Percentiles rank a stretch among this genome's conserved stretches.
Evolutionary conservation across 2,329 filamentous ascomycete species (phyloP).

Genomic region (Penicillium sumatraense): DNA sequence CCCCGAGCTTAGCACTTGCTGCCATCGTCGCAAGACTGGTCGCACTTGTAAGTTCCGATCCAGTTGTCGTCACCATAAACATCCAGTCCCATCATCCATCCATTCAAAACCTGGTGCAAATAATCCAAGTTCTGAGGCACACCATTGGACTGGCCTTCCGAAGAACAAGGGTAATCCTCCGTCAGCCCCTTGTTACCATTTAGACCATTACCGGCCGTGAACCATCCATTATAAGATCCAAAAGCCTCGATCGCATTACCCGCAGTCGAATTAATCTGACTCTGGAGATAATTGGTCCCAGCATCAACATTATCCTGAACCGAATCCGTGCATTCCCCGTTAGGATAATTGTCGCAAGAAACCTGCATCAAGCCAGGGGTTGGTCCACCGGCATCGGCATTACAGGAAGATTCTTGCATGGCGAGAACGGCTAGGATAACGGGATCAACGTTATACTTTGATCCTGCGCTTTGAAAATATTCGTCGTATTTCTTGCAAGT

Average conservation of each 20-base stretch:
- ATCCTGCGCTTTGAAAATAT: conserved; percentile 37
- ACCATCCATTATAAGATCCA: conserved; percentile 45
- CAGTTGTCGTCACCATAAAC: conserved; percentile 35
- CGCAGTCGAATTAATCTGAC: conserved; percentile 26
- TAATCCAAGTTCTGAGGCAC: conserved; percentile 43
- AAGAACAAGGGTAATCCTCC: conserved; percentile 30
- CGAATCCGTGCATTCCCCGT: conserved; percentile 37
- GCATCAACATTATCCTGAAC: conserved; percentile 43
- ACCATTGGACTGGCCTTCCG: conserved; percentile 34
- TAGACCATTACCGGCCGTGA: conserved; percentile 33
- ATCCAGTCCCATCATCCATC: conserved; percentile 43
- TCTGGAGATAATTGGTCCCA: conserved; percentile 36
- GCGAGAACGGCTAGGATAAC: conserved; percentile 42
- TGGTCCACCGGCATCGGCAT: conserved; percentile 37
- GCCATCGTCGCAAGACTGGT: conserved; percentile 20
- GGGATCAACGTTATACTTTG: conserved; percentile 38
- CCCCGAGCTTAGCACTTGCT: conserved; percentile 16
- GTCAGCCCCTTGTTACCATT: conserved; percentile 39
- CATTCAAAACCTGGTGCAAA: conserved; percentile 42
- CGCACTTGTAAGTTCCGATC: conserved; percentile 27
- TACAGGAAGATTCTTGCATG: conserved; percentile 45
- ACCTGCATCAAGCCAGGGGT: conserved; percentile 45
- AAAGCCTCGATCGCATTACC: conserved; percentile 40
- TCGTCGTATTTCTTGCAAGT: conserved; percentile 36
- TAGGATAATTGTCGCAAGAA: conserved; percentile 41